A percentile compares a stretch with the other conserved stretches of the same genome.
Conservation (phyloP, 1,139 yeast genomes). For the Blastobotrys malaysiensis region DNA sequence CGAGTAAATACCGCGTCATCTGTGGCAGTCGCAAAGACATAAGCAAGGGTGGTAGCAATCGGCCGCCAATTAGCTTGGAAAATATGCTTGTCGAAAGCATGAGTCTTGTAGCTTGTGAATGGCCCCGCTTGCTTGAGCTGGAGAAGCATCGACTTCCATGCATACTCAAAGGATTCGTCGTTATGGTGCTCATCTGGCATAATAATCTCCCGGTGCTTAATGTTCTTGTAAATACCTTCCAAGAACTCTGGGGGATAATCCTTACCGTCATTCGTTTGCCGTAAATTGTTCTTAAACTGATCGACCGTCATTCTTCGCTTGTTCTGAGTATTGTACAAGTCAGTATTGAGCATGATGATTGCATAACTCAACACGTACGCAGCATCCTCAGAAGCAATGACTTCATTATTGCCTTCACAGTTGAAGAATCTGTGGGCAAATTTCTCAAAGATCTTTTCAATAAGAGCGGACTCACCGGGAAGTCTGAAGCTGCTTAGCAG, state of each 20-base stretch:
- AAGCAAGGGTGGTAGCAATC: constrained; percentile 62
- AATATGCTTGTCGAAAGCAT: constrained; percentile 60
- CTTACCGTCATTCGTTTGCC: constrained; percentile 65
- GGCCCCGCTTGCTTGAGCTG: constrained; percentile 30
- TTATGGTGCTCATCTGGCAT: constrained; percentile 96
- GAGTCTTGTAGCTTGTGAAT: constrained; percentile 22
- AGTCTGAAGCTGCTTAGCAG: constrained; percentile 78
- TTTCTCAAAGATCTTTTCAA: constrained; percentile 82
- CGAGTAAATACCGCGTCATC: constrained; percentile 87
- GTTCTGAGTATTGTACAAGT: constrained; percentile 75
- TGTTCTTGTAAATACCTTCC: constrained; percentile 72
- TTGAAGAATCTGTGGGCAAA: constrained; percentile 76
- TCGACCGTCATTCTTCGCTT: constrained; percentile 79
- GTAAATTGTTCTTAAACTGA: constrained; percentile 71
- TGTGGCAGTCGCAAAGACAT: constrained; percentile 77
- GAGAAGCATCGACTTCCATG: constrained; percentile 81
- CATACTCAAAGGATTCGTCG: constrained; percentile 85
- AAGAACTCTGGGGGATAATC: constrained; percentile 74
- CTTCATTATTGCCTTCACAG: constrained; percentile 30
- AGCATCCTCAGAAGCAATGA: constrained; percentile 66
- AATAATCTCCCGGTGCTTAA: constrained; percentile 80
- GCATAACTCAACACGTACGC: constrained; percentile 92
- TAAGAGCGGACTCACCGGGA: constrained; percentile 97
- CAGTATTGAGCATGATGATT: constrained; percentile 87
- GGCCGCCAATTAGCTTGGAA: constrained; percentile 59